These are phyloP conservation scores for Penicillium sp. DNA, from an alignment of 2,329 filamentous ascomycete species.

Conservation along the genomic window DNA sequence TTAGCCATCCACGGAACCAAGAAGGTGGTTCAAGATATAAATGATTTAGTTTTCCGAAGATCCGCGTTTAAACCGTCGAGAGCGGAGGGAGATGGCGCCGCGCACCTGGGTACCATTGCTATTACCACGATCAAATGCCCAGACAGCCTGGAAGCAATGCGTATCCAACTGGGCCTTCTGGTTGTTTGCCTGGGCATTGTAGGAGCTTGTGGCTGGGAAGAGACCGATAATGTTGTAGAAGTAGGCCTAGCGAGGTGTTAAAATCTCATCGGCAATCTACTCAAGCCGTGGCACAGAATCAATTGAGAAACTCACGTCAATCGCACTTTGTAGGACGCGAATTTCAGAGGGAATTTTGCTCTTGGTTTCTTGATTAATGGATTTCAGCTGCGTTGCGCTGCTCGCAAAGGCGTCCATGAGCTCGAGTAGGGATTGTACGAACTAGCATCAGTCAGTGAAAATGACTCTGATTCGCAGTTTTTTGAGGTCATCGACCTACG, in stretches of 20 bases:
- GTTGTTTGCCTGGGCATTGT: slow-evolving; percentile 17
- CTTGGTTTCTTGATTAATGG: slow-evolving; percentile 10
- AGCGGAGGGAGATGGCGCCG: not conserved
- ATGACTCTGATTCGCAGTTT: not conserved
- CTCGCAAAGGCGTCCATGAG: slow-evolving; percentile 19
- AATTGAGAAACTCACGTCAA: not conserved
- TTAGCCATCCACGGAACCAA: not conserved
- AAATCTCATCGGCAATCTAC: slow-evolving; percentile 3
- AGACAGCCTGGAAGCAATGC: slow-evolving; percentile 19
- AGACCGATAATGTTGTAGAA: slow-evolving; percentile 22
- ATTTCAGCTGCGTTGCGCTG: slow-evolving; percentile 14
- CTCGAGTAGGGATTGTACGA: slow-evolving; percentile 20
- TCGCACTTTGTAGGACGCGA: not conserved
- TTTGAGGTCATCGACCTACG: slow-evolving; percentile 10
- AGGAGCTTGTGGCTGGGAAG: slow-evolving; percentile 18
- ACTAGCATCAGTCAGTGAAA: slow-evolving; percentile 7
- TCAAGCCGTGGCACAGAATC: not conserved
- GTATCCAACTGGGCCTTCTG: slow-evolving; percentile 22
- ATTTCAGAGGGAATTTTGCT: not conserved
- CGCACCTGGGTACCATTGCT: not conserved
- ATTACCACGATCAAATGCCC: slow-evolving; percentile 14
- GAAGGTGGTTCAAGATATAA: not conserved
- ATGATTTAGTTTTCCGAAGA: not conserved
- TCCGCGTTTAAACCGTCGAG: not conserved
- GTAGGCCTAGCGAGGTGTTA: slow-evolving; percentile 15